Percentiles rank a stretch among this genome's conserved stretches.
These are phyloP conservation scores for Annulohypoxylon maeteangense DNA, from an alignment of 495 filamentous ascomycete genomes.

Conservation along the genomic window DNA sequence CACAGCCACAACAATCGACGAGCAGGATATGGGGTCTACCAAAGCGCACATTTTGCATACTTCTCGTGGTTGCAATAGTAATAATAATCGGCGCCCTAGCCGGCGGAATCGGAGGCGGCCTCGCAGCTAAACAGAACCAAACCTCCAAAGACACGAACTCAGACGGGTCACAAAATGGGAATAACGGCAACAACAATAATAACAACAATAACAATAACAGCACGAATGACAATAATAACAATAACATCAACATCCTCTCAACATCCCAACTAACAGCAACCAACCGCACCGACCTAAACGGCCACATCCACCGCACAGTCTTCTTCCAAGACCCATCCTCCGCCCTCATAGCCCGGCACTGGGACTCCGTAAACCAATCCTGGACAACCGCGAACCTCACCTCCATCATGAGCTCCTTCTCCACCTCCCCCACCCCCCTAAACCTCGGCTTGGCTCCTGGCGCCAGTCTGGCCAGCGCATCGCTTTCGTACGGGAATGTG, in stretches of 20 bases:
- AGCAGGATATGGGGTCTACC: conserved; percentile 19
- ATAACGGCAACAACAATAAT: not conserved
- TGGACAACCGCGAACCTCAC: conserved; percentile 36
- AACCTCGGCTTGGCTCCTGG: conserved; percentile 8
- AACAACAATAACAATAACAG: not conserved
- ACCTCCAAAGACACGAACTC: not conserved
- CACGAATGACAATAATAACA: not conserved
- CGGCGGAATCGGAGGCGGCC: conserved; percentile 24
- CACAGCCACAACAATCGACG: not conserved
- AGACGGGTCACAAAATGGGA: not conserved
- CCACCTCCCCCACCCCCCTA: not conserved
- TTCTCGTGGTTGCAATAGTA: not conserved
- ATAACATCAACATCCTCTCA: conserved; percentile 16
- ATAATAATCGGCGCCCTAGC: conserved; percentile 25
- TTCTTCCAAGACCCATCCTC: conserved; percentile 35
- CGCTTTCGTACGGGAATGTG: not conserved
- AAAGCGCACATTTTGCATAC: conserved; percentile 11
- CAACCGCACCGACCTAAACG: conserved; percentile 25
- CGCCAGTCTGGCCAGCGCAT: not conserved
- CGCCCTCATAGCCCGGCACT: conserved; percentile 19
- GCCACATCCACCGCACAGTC: conserved; percentile 16
- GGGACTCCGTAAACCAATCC: conserved; percentile 26
- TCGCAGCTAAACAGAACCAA: not conserved
- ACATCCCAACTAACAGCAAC: conserved; percentile 25
- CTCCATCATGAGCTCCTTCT: not conserved